Evolutionary conservation across 2,329 filamentous ascomycete species (phyloP).

Genomic region (Fusarium sp.): DNA sequence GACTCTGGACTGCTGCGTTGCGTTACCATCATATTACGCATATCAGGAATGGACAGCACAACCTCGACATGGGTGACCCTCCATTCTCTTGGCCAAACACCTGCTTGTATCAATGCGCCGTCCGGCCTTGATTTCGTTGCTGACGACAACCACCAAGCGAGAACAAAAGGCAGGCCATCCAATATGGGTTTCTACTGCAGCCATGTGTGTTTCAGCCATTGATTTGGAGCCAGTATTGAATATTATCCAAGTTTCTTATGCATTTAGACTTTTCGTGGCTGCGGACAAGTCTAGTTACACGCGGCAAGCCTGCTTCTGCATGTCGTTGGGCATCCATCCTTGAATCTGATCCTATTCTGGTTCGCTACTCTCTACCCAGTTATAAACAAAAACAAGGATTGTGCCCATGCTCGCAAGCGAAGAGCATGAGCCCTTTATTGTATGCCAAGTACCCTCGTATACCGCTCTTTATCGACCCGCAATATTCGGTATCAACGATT

Average conservation of each 20-base stretch:
- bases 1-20: not conserved
- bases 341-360: not conserved
- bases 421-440: slow-evolving; percentile 1
- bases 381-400: slow-evolving; percentile 8
- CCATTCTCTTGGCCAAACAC: slow-evolving; percentile 23
- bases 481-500: slow-evolving; percentile 1
- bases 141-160: slow-evolving; percentile 34
- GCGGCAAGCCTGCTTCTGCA: not conserved
- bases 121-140: slow-evolving; percentile 37
- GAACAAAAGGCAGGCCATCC: slow-evolving; percentile 10
- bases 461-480: slow-evolving; percentile 30
- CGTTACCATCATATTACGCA: not conserved
- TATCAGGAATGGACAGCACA: slow-evolving; percentile 19
- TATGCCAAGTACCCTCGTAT: not conserved
- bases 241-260: slow-evolving; percentile 9
- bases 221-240: not conserved
- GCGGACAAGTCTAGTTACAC: not conserved
- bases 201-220: slow-evolving; percentile 18
- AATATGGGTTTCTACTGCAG: not conserved
- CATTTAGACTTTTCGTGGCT: slow-evolving; percentile 10
- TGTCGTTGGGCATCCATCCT: slow-evolving; percentile 22
- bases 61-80: slow-evolving; percentile 31
- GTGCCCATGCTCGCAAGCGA: not conserved
- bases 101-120: slow-evolving; percentile 17
- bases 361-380: slow-evolving; percentile 9